Conservation (phyloP, 805 yeast genomes). For the Cyberlindnera suaveolens region DNA sequence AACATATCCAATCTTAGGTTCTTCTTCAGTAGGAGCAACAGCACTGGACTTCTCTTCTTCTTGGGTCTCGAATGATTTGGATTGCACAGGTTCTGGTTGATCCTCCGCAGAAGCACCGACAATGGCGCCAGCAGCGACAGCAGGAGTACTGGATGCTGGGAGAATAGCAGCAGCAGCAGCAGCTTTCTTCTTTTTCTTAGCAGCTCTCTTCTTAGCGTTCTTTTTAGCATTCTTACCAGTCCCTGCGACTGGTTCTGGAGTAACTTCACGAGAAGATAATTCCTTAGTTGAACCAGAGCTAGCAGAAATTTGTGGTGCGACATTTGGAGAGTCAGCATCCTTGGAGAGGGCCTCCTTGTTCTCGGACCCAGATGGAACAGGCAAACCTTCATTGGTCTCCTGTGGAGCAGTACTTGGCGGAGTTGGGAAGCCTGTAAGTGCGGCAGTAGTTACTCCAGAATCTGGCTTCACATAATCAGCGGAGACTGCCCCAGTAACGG, state of each 20-base stretch:
- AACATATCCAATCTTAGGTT: constrained; percentile 1
- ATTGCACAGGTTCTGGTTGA: background rate
- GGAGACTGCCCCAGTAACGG: constrained; percentile 7
- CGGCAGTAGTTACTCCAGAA: constrained; percentile 1
- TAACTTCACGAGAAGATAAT: constrained; percentile 10
- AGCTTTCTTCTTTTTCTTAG: constrained; percentile 17
- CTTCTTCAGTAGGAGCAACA: background rate
- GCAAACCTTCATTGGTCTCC: background rate
- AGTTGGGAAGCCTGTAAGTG: constrained; percentile 12
- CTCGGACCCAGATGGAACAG: background rate
- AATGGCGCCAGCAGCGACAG: background rate
- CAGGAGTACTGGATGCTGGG: constrained; percentile 3
- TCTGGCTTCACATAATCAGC: constrained; percentile 8
- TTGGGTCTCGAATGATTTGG: background rate
- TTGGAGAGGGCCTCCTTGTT: constrained; percentile 1
- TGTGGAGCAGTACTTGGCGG: constrained; percentile 16
- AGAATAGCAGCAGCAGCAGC: constrained; percentile 6
- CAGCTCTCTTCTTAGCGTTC: constrained; percentile 19
- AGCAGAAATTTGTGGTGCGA: background rate
- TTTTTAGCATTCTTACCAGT: constrained; percentile 17
- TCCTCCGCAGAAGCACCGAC: constrained; percentile 1
- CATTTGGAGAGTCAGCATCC: constrained; percentile 1
- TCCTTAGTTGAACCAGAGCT: constrained; percentile 3
- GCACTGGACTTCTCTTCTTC: background rate
- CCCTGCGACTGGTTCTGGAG: constrained; percentile 8